A percentile compares a stretch with the other conserved stretches of the same genome.
These are phyloP conservation scores for Auriscalpium vulgare DNA, from an alignment of 768 basidiomycete genomes.

Conservation along the genomic window DNA sequence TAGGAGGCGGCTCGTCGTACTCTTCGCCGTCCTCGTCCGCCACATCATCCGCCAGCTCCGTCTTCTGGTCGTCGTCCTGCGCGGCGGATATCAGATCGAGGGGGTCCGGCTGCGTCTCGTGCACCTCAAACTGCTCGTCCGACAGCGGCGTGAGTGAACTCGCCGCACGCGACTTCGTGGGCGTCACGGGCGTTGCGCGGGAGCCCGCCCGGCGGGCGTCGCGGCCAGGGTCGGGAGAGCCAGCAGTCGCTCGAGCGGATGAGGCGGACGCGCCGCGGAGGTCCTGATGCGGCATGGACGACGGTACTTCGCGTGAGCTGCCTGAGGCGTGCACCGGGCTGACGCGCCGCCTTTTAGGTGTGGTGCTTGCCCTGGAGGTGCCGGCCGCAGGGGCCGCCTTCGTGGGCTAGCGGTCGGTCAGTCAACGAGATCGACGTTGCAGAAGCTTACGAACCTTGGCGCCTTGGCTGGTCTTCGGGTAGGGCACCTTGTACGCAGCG, in stretches of 20 bases:
- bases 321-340: background rate
- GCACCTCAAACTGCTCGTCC: background rate
- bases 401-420: too few relatives aligned
- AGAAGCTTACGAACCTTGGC: too few relatives aligned
- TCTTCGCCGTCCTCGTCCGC: conserved; percentile 24
- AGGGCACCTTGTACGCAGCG: too few relatives aligned
- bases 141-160: background rate
- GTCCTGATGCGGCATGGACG: conserved; percentile 54
- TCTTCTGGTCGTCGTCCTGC: conserved; percentile 28
- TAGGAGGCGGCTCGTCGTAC: conserved; percentile 5
- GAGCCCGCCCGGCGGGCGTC: background rate
- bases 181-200: background rate
- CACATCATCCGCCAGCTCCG: conserved; percentile 37
- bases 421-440: too few relatives aligned
- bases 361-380: too few relatives aligned
- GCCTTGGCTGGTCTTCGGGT: too few relatives aligned
- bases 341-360: too few relatives aligned
- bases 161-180: background rate
- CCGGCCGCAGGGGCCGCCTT: too few relatives aligned
- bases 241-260: conserved; percentile 7
- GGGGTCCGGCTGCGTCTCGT: background rate
- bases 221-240: background rate
- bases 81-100: background rate
- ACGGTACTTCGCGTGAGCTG: conserved; percentile 34
- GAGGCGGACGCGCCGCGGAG: conserved; percentile 1